Conservation (phyloP, 495 filamentous ascomycete species). For the Neurospora sp. region DNA sequence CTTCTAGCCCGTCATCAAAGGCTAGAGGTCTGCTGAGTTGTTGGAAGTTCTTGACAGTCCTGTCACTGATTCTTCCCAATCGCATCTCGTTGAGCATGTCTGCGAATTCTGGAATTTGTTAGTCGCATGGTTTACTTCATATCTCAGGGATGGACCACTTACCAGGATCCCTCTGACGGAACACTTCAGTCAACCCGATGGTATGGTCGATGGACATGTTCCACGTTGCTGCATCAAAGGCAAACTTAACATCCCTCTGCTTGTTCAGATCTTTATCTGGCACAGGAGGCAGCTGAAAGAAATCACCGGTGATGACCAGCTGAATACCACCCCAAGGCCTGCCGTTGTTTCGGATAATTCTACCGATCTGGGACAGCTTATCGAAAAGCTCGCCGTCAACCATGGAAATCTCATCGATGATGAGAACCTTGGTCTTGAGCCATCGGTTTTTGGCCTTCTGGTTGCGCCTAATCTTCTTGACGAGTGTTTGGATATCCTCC, state of each 20-base stretch:
- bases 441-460: conserved; percentile 79
- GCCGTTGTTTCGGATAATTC: conserved; percentile 72
- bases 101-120: conserved; percentile 55
- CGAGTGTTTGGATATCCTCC: conserved; percentile 67
- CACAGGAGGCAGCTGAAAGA: conserved; percentile 93
- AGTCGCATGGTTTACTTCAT: conserved; percentile 4
- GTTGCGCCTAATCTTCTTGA: conserved; percentile 88
- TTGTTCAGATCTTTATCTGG: conserved; percentile 49
- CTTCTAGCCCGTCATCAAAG: conserved; percentile 69
- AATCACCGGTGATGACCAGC: conserved; percentile 90
- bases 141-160: conserved; percentile 13
- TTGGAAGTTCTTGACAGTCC: conserved; percentile 63
- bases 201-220: conserved; percentile 88
- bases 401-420: conserved; percentile 97
- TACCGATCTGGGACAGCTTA: conserved; percentile 85
- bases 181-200: conserved; percentile 89
- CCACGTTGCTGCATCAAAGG: conserved; percentile 88
- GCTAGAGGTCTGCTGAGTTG: conserved; percentile 56
- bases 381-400: conserved; percentile 95
- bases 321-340: conserved; percentile 94
- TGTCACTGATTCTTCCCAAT: conserved; percentile 62
- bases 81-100: conserved; percentile 97
- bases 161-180: conserved; percentile 88
- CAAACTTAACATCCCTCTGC: conserved; percentile 67
- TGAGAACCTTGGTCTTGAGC: conserved; percentile 74